A percentile compares a stretch with the other conserved stretches of the same genome.
These are phyloP conservation scores for Epichloe uncinata DNA, from an alignment of 2,329 filamentous ascomycete genomes.

Conservation along the genomic window DNA sequence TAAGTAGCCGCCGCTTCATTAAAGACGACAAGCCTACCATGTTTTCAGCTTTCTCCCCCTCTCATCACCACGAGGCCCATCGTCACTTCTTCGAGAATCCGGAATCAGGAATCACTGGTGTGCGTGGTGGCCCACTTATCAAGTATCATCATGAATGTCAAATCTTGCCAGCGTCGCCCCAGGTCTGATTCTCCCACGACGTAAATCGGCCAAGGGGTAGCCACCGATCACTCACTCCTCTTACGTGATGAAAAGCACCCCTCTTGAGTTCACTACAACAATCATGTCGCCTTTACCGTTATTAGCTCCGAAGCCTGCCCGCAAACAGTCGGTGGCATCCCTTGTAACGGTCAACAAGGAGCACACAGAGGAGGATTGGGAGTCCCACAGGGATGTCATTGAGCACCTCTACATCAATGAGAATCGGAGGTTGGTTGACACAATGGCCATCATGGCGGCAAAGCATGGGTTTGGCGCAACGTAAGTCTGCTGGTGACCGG, in stretches of 20 bases:
- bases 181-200: neutral
- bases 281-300: slow-evolving; percentile 15
- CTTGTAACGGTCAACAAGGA: slow-evolving; percentile 19
- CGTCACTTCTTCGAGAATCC: neutral
- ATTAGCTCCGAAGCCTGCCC: slow-evolving; percentile 21
- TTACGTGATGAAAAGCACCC: neutral
- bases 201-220: neutral
- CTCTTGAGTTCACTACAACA: neutral
- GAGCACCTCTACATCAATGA: slow-evolving; percentile 21
- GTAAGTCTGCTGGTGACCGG: slow-evolving; percentile 15
- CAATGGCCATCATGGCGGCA: slow-evolving; percentile 22
- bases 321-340: slow-evolving; percentile 11
- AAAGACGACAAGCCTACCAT: no score
- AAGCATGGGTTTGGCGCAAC: slow-evolving; percentile 24
- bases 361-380: slow-evolving; percentile 23
- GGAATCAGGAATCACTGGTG: neutral
- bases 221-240: neutral
- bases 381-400: slow-evolving; percentile 18
- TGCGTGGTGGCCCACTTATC: neutral
- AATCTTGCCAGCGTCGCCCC: neutral
- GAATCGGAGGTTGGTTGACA: slow-evolving; percentile 23
- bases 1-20: no score
- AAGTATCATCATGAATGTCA: neutral
- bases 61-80: neutral
- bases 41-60: no score